Evolutionary conservation across 345 rosid genomes (phyloP), one percentile per base, ranked within the genome.

Genomic region (Aegle marmelos): DNA sequence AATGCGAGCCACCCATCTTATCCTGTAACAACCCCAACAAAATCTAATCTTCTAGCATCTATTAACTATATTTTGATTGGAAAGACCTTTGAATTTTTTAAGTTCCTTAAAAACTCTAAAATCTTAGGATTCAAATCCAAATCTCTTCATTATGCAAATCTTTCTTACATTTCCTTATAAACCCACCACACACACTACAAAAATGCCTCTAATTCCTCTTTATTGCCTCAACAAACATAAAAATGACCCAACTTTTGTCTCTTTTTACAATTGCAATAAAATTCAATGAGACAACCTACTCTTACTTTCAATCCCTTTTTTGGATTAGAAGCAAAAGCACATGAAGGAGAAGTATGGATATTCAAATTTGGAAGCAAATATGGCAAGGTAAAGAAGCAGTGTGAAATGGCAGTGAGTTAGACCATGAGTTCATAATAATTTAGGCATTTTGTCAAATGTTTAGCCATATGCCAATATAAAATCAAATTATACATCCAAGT

Each of bases 391-490:
- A 86, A 60, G 66, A 80, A 56, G 17, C 77, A 81, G 76, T 77
- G 36, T 22, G 88, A 76, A 9, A 82, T 82, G 34, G 82, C 61
- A 64, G 74, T 85, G 81, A 89, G 72, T 75, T 91, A 83, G 53
- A 81, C 85, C 99, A 95, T 95, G 82, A 10, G 2, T 39, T 9
- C 45, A 9, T 39, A 39, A 93, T 95, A 80, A 85, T 83, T 90
- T 90, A 87, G 89, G 98, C 98, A 93, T 95, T 92, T 95, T 93
- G 89, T 83, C 91, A 79, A 92, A 84, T 91, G 83, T 68, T 57
- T 78, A 8, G 82, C 50, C 25, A 58, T 28, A n/a, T n/a, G 5
- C 7, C 16, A 21, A 30, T 65, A 24, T 14, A 4, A 19, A 19
- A 57, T n/a, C n/a, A 77, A 70, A 16, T 33, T 39, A 68, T 68